A percentile compares a stretch with the other conserved stretches of the same genome.
phyloP scores from a whole-genome alignment of 371 early-diverging fungal species.

The Haplosporangium sp. region DNA sequence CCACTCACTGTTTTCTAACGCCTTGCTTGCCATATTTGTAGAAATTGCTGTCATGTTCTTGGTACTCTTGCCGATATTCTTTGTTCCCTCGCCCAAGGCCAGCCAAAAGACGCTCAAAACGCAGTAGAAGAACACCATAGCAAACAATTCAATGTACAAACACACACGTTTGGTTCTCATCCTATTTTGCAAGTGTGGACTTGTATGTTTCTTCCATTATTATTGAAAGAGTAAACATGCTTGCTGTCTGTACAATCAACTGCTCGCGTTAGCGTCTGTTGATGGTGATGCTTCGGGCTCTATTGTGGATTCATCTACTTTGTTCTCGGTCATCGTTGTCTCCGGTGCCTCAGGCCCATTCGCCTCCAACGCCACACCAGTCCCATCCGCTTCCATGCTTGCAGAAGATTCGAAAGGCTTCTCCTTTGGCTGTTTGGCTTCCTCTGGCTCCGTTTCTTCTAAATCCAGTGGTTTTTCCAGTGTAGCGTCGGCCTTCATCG shows the following conservation, averaged over 20 bases:
- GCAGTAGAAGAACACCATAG: constrained; percentile 10
- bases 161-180: too few relatives aligned
- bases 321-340: constrained; percentile 6
- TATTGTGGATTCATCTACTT: constrained; percentile 4
- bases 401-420: too few relatives aligned
- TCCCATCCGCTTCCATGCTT: too few relatives aligned
- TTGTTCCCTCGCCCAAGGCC: constrained; percentile 31
- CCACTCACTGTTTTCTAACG: too few relatives aligned
- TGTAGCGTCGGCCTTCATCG: too few relatives aligned
- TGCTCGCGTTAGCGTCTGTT: constrained; percentile 1
- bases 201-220: background rate
- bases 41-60: constrained; percentile 45
- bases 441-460: too few relatives aligned
- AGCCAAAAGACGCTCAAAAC: constrained; percentile 21
- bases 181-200: too few relatives aligned
- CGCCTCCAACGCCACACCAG: too few relatives aligned
- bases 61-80: constrained; percentile 33
- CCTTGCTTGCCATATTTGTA: background rate
- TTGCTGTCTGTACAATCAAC: background rate
- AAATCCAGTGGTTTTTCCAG: too few relatives aligned
- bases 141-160: too few relatives aligned
- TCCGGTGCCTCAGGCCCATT: background rate
- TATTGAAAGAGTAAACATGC: background rate
- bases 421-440: too few relatives aligned
- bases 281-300: background rate